These are phyloP conservation scores for Mycena maculata DNA, from an alignment of 768 basidiomycete species.

Conservation along the genomic window DNA sequence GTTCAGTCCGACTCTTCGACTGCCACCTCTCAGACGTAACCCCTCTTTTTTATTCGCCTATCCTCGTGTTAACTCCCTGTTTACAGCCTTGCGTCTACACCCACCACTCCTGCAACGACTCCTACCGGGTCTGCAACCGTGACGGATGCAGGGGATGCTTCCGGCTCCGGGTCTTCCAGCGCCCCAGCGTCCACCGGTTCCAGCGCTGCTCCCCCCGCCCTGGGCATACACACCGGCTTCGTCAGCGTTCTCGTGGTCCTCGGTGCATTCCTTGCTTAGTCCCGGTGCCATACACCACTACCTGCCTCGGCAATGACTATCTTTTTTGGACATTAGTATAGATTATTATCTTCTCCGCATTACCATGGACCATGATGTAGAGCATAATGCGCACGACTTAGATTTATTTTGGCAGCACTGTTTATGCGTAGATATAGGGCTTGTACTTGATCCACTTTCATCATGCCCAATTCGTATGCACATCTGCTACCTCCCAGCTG, in stretches of 20 bases:
- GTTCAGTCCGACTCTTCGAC: conserved; percentile 39
- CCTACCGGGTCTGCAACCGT: neutral
- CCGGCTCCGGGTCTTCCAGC: conserved; percentile 17
- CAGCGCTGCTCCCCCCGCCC: conserved; percentile 43
- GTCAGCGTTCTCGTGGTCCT: conserved; percentile 50
- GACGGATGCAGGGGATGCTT: neutral
- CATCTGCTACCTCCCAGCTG: conserved; percentile 94
- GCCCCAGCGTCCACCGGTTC: conserved; percentile 37
- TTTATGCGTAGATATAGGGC: neutral
- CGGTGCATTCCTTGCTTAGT: conserved; percentile 49
- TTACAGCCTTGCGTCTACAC: too few relatives aligned
- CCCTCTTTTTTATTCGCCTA: neutral
- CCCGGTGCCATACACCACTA: neutral
- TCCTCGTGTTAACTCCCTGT: neutral
- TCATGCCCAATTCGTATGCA: conserved; percentile 53
- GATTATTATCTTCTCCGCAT: neutral
- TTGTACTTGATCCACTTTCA: neutral
- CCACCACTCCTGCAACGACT: neutral
- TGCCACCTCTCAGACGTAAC: conserved; percentile 32
- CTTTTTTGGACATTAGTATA: conserved; percentile 16
- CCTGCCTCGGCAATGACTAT: conserved; percentile 11
- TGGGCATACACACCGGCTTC: conserved; percentile 45
- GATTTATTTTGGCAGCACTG: neutral
- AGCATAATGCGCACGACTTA: neutral
- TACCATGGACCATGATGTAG: conserved; percentile 2